Conservation (phyloP, 768 basidiomycete species). For the Amanita fuliginea region DNA sequence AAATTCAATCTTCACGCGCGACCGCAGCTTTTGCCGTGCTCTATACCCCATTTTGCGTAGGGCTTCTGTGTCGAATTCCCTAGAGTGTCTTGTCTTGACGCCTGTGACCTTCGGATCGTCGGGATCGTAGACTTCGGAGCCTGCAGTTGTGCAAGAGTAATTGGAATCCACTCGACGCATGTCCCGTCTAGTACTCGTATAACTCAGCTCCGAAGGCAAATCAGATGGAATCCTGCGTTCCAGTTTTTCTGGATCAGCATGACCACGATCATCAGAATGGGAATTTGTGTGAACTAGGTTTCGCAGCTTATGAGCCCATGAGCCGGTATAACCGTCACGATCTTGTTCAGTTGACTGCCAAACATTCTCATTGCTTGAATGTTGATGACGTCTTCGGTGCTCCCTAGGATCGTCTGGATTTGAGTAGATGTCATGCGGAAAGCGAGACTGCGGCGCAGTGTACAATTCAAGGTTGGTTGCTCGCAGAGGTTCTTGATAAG, state of each 20-base stretch:
- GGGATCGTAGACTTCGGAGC: slow-evolving; percentile 49
- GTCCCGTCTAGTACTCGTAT: slow-evolving; percentile 15
- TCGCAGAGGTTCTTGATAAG: background rate
- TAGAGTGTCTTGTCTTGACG: slow-evolving; percentile 35
- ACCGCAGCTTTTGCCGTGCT: slow-evolving; percentile 52
- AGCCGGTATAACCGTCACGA: background rate
- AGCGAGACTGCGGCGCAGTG: background rate
- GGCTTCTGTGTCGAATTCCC: slow-evolving; percentile 50
- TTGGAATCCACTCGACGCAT: slow-evolving; percentile 32
- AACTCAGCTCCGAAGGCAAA: slow-evolving; percentile 5
- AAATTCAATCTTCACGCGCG: slow-evolving; percentile 59
- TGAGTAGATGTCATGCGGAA: slow-evolving; percentile 4
- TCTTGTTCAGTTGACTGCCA: background rate
- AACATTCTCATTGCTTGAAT: background rate
- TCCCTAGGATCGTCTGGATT: background rate
- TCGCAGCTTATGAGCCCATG: background rate
- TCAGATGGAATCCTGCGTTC: background rate
- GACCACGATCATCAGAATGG: slow-evolving; percentile 3
- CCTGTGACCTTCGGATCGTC: slow-evolving; percentile 69
- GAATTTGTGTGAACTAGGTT: background rate
- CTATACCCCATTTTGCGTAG: slow-evolving; percentile 60
- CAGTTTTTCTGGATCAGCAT: slow-evolving; percentile 7
- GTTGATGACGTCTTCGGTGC: background rate
- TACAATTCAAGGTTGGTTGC: background rate
- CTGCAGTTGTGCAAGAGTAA: slow-evolving; percentile 26